These are phyloP conservation scores for Leishmania gerbilli DNA, from an alignment of 208 protist genomes.

Conservation along the genomic window DNA sequence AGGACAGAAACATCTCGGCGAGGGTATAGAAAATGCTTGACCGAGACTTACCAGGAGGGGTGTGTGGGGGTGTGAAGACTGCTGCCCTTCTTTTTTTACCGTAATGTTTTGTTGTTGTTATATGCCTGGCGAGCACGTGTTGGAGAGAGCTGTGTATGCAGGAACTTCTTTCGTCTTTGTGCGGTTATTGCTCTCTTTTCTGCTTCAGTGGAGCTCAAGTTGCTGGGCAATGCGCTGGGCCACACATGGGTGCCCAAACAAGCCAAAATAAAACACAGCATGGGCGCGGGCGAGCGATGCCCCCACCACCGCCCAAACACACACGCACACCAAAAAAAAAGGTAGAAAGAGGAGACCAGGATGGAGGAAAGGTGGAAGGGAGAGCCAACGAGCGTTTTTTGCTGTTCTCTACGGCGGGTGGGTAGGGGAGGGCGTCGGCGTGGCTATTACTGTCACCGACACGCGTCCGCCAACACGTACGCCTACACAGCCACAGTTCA, in stretches of 20 bases:
- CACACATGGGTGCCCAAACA: too few species aligned
- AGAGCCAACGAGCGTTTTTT: not conserved
- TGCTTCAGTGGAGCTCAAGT: not conserved
- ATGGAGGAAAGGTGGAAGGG: not conserved
- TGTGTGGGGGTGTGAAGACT: not conserved
- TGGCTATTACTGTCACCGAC: not conserved
- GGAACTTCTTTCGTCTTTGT: not conserved
- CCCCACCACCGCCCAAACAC: not conserved
- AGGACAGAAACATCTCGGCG: slow-evolving; percentile 12
- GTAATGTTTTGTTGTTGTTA: not conserved
- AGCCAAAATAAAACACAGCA: not conserved
- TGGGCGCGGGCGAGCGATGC: not conserved
- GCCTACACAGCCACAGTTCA: not conserved
- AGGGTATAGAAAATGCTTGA: not conserved
- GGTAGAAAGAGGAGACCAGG: not conserved
- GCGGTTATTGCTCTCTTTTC: not conserved
- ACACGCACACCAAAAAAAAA: not conserved
- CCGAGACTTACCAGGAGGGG: not conserved
- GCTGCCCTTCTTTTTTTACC: not conserved
- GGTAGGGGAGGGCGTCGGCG: too few species aligned
- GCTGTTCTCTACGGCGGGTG: not conserved
- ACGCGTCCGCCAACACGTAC: not conserved
- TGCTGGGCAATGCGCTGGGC: not conserved
- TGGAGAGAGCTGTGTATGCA: not conserved
- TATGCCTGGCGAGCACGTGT: not conserved